phyloP scores from a whole-genome alignment of 352 stramenopile species.

The Phytophthora sp. region DNA sequence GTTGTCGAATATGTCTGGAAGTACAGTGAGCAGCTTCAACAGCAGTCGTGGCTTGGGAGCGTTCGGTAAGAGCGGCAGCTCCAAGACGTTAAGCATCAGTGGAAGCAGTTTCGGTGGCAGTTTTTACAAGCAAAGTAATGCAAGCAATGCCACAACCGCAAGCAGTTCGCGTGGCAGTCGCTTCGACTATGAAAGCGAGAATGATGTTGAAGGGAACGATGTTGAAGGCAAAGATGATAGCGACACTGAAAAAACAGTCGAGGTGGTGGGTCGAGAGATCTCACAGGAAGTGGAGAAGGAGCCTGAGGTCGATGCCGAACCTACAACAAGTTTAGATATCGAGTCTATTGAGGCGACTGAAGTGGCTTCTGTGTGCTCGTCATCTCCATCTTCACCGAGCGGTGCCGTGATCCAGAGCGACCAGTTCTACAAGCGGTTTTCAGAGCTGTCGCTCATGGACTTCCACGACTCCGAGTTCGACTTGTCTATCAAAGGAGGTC shows the following conservation, averaged over 20 bases:
- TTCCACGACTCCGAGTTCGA: slow-evolving; percentile 77
- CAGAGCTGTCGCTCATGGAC: slow-evolving; percentile 56
- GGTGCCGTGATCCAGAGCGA: slow-evolving; percentile 42
- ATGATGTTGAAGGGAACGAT: slow-evolving; percentile 37
- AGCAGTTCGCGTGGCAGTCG: slow-evolving; percentile 43
- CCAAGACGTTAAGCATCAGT: slow-evolving; percentile 47
- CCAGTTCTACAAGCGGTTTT: slow-evolving; percentile 55
- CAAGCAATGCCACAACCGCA: slow-evolving; percentile 38
- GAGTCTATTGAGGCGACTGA: slow-evolving; percentile 30
- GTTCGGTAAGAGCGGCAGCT: slow-evolving; percentile 40
- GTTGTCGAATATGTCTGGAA: slow-evolving; percentile 37
- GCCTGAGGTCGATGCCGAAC: slow-evolving; percentile 28
- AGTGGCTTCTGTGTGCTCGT: slow-evolving; percentile 44
- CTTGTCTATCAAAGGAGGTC: slow-evolving; percentile 45
- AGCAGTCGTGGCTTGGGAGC: slow-evolving; percentile 36
- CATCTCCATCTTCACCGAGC: slow-evolving; percentile 51
- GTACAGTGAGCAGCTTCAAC: slow-evolving; percentile 38
- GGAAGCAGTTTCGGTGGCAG: slow-evolving; percentile 37
- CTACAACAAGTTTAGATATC: slow-evolving; percentile 22
- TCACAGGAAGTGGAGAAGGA: slow-evolving; percentile 35
- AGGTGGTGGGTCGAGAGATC: slow-evolving; percentile 8
- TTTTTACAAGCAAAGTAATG: slow-evolving; percentile 49
- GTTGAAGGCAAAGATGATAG: slow-evolving; percentile 32
- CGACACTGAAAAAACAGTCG: slow-evolving; percentile 30
- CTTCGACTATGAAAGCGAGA: slow-evolving; percentile 41